A percentile compares a stretch with the other conserved stretches of the same genome.
Conservation (phyloP, 176 grass and related monocot genomes). For the Raddia distichophylla region DNA sequence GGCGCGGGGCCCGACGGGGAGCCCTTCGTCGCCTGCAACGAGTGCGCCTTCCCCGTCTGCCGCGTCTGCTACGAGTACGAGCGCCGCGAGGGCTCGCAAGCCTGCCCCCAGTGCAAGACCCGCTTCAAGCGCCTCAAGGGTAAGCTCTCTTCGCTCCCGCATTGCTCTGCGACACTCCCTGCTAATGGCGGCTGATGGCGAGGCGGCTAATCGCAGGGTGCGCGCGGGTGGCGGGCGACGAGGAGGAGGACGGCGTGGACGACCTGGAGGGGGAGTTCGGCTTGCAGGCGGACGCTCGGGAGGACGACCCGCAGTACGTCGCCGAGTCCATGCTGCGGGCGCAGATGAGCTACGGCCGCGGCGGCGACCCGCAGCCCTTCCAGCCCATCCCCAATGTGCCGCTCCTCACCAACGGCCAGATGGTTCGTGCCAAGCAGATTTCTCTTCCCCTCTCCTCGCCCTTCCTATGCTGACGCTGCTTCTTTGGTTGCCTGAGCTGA, state of each 20-base stretch:
- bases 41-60: conserved; percentile 76
- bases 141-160: not conserved
- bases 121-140: conserved; percentile 65
- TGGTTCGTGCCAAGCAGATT: conserved; percentile 40
- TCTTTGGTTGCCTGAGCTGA: not conserved
- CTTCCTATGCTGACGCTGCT: not conserved
- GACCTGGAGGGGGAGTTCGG: conserved; percentile 88
- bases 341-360: conserved; percentile 82
- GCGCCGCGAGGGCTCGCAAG: conserved; percentile 61
- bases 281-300: conserved; percentile 3
- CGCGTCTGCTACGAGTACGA: conserved; percentile 74
- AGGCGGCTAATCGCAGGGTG: conserved; percentile 43
- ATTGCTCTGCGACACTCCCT: not conserved
- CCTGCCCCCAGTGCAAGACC: conserved; percentile 71
- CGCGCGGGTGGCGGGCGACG: conserved; percentile 74
- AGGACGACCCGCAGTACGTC: conserved; percentile 48
- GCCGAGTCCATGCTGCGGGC: conserved; percentile 66
- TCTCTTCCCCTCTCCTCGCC: not conserved
- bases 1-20: conserved; percentile 55
- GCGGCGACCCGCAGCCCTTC: conserved; percentile 46
- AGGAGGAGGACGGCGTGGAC: conserved; percentile 87
- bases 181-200: not conserved
- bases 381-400: conserved; percentile 68
- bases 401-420: conserved; percentile 89
- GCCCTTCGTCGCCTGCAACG: conserved; percentile 74